Conservation (phyloP, 2,329 filamentous ascomycete genomes). For the Neocatenulostroma microsporum region DNA sequence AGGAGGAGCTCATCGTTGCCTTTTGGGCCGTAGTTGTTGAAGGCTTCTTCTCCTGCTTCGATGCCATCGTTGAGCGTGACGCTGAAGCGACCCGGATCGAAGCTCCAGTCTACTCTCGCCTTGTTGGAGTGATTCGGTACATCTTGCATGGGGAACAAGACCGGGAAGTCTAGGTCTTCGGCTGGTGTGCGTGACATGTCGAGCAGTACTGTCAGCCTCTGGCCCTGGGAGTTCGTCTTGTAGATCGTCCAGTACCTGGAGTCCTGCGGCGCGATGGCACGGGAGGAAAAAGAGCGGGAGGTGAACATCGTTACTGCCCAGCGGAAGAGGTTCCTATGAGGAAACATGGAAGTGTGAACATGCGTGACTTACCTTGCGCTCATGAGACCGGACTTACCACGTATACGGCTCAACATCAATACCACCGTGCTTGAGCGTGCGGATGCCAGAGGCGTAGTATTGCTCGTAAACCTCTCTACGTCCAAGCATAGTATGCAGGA, state of each 20-base stretch:
- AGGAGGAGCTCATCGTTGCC: constrained; percentile 46
- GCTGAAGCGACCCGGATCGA: constrained; percentile 32
- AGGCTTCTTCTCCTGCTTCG: constrained; percentile 36
- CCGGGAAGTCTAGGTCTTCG: constrained; percentile 32
- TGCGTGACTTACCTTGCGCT: constrained; percentile 20
- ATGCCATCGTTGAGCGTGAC: constrained; percentile 32
- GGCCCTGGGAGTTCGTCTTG: constrained; percentile 22
- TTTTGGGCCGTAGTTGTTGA: constrained; percentile 49
- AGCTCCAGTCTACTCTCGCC: constrained; percentile 43
- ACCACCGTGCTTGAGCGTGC: constrained; percentile 23
- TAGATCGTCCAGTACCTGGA: constrained; percentile 31
- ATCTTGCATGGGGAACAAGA: constrained; percentile 46
- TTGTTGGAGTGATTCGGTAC: constrained; percentile 41
- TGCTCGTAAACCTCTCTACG: constrained; percentile 30
- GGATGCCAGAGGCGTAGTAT: constrained; percentile 30
- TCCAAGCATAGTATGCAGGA: constrained; percentile 23
- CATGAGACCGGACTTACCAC: constrained; percentile 30
- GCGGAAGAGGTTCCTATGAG: constrained; percentile 38
- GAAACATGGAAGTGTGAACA: constrained; percentile 11
- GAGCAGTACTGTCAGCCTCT: constrained; percentile 26
- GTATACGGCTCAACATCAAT: constrained; percentile 31
- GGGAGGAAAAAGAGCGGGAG: constrained; percentile 45
- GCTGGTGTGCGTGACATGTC: constrained; percentile 27
- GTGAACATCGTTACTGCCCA: constrained; percentile 48
- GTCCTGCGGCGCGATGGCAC: constrained; percentile 25